Conservation (phyloP, 805 yeast genomes). For the Barnettozyma populi region DNA sequence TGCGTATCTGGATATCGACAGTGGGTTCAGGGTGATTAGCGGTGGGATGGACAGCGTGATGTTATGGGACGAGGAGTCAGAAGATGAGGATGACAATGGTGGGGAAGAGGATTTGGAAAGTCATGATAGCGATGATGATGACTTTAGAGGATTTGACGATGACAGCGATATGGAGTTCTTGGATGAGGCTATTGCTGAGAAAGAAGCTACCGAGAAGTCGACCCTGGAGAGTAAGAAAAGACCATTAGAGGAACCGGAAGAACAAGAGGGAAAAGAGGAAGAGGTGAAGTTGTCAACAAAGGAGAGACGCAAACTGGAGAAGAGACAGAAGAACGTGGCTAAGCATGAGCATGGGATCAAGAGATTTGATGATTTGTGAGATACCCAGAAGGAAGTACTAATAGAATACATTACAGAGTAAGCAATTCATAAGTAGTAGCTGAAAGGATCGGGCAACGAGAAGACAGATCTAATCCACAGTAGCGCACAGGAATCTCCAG, state of each 20-base stretch:
- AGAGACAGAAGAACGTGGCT: conserved; percentile 34
- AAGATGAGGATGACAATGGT: conserved; percentile 18
- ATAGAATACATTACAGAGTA: too few species aligned
- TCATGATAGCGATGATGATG: conserved; percentile 5
- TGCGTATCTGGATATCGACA: conserved; percentile 69
- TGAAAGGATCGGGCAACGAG: too few species aligned
- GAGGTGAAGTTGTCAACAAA: conserved; percentile 16
- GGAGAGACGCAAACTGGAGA: conserved; percentile 19
- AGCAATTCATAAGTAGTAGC: too few species aligned
- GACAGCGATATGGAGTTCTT: conserved; percentile 23
- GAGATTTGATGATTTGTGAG: conserved; percentile 54
- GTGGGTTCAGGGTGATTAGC: conserved; percentile 69
- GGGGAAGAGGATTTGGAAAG: conserved; percentile 11
- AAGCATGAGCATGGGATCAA: conserved; percentile 60
- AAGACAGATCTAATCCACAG: too few species aligned
- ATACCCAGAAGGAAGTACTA: too few species aligned
- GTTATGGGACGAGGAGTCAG: conserved; percentile 55
- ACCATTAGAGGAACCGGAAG: conserved; percentile 7
- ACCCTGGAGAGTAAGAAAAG: conserved; percentile 9
- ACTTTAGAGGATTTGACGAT: conserved; percentile 5
- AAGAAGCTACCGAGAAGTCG: conserved; percentile 2
- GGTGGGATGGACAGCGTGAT: conserved; percentile 80
- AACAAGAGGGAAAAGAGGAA: conserved; percentile 6
- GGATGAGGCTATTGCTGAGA: conserved; percentile 16
- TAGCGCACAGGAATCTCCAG: too few species aligned